Conservation (phyloP, 306 rosid species). For the Prunus davidiana region DNA sequence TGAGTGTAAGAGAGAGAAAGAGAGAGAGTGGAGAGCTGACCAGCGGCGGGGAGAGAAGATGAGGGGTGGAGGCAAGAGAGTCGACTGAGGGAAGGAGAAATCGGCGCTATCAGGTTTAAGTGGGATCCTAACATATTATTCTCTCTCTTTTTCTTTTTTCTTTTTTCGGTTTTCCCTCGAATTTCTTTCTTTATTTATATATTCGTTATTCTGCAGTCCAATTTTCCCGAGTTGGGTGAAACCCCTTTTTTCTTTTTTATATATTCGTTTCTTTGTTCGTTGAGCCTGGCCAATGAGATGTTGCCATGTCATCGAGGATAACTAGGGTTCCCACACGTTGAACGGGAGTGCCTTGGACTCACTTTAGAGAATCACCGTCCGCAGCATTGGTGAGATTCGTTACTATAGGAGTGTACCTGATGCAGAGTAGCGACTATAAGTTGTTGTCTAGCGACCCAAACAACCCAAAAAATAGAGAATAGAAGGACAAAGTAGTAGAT, state of each 20-base stretch:
- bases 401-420: too few species aligned
- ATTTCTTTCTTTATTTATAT: neutral
- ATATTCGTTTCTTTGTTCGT: neutral
- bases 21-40: constrained; percentile 34
- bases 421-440: too few species aligned
- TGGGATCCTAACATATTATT: constrained; percentile 24
- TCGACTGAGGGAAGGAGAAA: constrained; percentile 48
- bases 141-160: neutral
- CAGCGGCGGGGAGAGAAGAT: constrained; percentile 27
- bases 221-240: neutral
- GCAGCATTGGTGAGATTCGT: too few species aligned
- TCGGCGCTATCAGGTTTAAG: constrained; percentile 41
- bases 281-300: neutral
- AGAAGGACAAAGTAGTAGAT: too few species aligned
- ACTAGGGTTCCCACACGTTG: neutral
- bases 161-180: neutral
- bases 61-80: constrained; percentile 40
- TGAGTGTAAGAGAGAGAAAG: neutral
- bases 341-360: neutral
- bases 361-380: neutral
- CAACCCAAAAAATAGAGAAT: too few species aligned
- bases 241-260: neutral
- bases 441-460: too few species aligned
- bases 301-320: neutral
- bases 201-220: neutral